These are phyloP conservation scores for Raffaelea albimanens DNA, from an alignment of 2,329 filamentous ascomycete species.

Conservation along the genomic window DNA sequence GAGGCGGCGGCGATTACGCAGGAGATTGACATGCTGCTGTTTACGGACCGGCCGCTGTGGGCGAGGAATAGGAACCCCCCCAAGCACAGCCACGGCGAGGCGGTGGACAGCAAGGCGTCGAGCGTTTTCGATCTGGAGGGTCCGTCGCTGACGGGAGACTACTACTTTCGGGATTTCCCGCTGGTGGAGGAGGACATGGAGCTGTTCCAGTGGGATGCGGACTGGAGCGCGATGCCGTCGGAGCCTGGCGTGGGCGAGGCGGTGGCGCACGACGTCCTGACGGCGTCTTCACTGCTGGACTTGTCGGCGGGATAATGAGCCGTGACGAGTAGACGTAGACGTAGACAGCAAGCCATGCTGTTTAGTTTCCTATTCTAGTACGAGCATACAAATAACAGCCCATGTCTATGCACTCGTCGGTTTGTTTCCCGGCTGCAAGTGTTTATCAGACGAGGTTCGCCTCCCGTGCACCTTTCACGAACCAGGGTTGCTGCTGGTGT, in stretches of 20 bases:
- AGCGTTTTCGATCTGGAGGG: not conserved
- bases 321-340: not conserved
- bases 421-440: too few species aligned
- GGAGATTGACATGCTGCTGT: slow-evolving; percentile 1
- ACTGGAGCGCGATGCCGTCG: slow-evolving; percentile 1
- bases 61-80: not conserved
- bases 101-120: not conserved
- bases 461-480: too few species aligned
- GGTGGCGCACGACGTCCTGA: not conserved
- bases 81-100: too few species aligned
- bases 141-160: too few species aligned
- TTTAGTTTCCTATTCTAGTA: too few species aligned
- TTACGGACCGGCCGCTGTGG: slow-evolving; percentile 1
- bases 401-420: slow-evolving; percentile 13
- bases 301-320: not conserved
- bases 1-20: not conserved
- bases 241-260: not conserved
- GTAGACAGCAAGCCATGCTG: not conserved
- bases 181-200: slow-evolving; percentile 1
- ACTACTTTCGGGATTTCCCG: not conserved
- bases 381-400: slow-evolving; percentile 9
- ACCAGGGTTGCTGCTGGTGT: too few species aligned
- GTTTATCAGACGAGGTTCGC: too few species aligned
- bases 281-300: not conserved
- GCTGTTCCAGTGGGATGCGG: slow-evolving; percentile 3